Evolutionary conservation across 2,329 filamentous ascomycete species (phyloP), one percentile per base, ranked within the genome.

Genomic region (Pseudogymnoascus sp.): DNA sequence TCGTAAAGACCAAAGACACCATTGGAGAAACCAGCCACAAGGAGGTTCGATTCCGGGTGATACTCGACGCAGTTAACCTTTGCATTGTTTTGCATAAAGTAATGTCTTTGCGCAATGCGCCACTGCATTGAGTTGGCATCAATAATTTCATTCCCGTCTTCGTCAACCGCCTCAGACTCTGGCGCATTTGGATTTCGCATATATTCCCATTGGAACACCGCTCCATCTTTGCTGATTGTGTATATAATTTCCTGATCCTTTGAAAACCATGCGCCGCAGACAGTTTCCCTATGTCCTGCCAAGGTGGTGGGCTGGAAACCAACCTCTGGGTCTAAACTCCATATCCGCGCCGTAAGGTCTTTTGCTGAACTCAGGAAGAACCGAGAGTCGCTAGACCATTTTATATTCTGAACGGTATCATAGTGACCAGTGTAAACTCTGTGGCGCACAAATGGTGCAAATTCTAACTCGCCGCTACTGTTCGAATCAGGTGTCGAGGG

Each of bases 261-360:
- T 0, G 93, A 96, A 73, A 99, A 99, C 87, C 92, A 99, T n/a
- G 93, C 93, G n/a, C 89, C 91, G 62, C 96, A 83, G 2, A 99
- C 90, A 14, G 85, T 88, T 75, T 97, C 92, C 73, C 92, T 88
- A 76, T 99, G 96, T 1, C 95, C 95, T 3, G 91, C 89, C 66
- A 99, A 78, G 14, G 93, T 91, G 1, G 95, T 99, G 0, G 93
- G 92, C 60, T 87, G 85, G 75, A 97, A 97, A 1, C 89, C 90
- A 65, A 93, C 90, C 71, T 96, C 91, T 1, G 87, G 83, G 69
- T 96, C 84, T 68, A 97, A 78, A 74, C 93, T 97, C 93, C 93
- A 99, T 85, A 99, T 90, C 73, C 93, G 85, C 40, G 91, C 89
- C 0, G 93, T 97, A 75, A 97, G 77, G 72, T 99, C 95, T 74